Evolutionary conservation across 768 basidiomycete species (phyloP).

Genomic region (Lactarius hatsudake): DNA sequence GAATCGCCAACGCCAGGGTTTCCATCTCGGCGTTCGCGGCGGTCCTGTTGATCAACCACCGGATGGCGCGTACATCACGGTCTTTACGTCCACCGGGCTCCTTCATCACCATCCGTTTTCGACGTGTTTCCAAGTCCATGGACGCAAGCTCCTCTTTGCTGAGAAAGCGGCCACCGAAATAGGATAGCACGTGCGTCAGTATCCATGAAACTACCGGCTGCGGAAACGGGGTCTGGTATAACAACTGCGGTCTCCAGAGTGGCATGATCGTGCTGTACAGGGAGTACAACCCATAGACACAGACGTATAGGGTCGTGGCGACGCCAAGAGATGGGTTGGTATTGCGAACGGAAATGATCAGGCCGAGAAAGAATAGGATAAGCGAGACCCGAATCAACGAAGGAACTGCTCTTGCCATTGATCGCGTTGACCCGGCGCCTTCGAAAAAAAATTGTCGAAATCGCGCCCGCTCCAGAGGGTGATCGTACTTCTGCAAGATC

Average conservation of each 20-base stretch:
- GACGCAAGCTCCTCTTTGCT: too few relatives aligned
- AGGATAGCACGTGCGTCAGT: too few relatives aligned
- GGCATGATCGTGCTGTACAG: neutral
- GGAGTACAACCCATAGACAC: neutral
- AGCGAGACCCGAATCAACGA: conserved; percentile 3
- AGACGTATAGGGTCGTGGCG: neutral
- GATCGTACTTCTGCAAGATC: neutral
- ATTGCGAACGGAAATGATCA: neutral
- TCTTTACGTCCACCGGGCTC: too few relatives aligned
- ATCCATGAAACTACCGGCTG: too few relatives aligned
- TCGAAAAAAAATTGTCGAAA: neutral
- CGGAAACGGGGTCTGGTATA: neutral
- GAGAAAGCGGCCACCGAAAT: too few relatives aligned
- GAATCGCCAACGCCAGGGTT: neutral
- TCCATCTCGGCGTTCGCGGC: too few relatives aligned
- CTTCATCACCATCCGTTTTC: too few relatives aligned
- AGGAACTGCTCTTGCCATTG: neutral
- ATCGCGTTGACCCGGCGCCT: neutral
- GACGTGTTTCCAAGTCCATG: neutral
- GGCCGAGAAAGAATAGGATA: conserved; percentile 3
- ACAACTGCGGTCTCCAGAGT: neutral
- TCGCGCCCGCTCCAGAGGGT: neutral
- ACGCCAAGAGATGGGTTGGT: neutral
- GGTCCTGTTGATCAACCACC: too few relatives aligned
- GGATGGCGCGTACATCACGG: too few relatives aligned